Base-by-base conservation (phyloP, 2,329 filamentous ascomycete genomes). In the Fusarium oligoseptatum region DNA sequence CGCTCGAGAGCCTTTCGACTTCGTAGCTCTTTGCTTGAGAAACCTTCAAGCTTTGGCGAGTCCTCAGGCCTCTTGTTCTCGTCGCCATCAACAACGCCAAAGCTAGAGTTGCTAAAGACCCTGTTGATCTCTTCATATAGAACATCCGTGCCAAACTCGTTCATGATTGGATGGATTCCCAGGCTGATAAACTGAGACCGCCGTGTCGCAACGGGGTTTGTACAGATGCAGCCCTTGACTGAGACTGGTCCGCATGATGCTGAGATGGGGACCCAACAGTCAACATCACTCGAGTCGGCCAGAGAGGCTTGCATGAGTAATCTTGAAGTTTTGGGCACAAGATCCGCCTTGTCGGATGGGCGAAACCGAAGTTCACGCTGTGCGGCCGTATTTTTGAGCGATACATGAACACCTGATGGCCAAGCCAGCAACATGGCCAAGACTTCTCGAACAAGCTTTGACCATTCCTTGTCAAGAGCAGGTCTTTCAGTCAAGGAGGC, bases 141-240 rank as follows among this genome's bases (percentile, higher is more conserved):
- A 8, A 93, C 82, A 68, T 92, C 93, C 4, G 89, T 87, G 0
- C 88, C 88, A 57, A 85, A 83, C 5, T 87, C 85, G 27, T 89
- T 84, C 2, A 85, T 80, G 2, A 97, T 76, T 0, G 95, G 94
- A 10, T 87, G 84, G 9, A 95, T 88, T 0, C 94, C 95, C 29
- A 98, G 82, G 6, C 93, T 94, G 24, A 98, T 89, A 80, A 98
- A 97, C 76, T 98, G 96, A 2, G 90, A 84, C 22, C 89, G 89
- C 73, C 91, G 95, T 1, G 89, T 93, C 1, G 95, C 92, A 20
- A 89, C 89, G 0, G 95, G 94, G 1, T 86, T 82, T 1, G 92
- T 85, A 4, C 91, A 97, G 17, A 98, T 91, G 39, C 91, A 91
- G 2, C 94, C 95, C 68, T 86, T 87, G 29, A 98, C 85, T 1